Evolutionary conservation across 345 rosid species (phyloP).

Genomic region (Sonneratia caseolaris): DNA sequence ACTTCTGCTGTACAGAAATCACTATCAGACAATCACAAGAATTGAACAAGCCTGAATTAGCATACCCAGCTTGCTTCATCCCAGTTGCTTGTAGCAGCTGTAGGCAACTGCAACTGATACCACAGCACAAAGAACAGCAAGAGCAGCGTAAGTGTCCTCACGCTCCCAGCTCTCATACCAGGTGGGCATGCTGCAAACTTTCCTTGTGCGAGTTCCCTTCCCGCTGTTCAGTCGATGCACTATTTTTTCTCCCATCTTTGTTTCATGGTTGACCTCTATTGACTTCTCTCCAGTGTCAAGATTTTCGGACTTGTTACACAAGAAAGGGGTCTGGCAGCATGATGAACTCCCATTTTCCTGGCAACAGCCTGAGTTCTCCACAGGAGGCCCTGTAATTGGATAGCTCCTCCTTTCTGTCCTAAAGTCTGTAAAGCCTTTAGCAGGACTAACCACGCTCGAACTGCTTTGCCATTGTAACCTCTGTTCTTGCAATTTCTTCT

Average conservation of each 20-base stretch:
- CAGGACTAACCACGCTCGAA: slow-evolving; percentile 13
- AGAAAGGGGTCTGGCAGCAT: slow-evolving; percentile 33
- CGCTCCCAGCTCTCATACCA: slow-evolving; percentile 84
- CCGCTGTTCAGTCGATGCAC: slow-evolving; percentile 24
- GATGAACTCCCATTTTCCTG: slow-evolving; percentile 48
- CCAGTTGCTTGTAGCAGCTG: slow-evolving; percentile 49
- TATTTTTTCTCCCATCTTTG: slow-evolving; percentile 32
- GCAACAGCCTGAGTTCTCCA: slow-evolving; percentile 44
- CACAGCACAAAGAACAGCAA: slow-evolving; percentile 68
- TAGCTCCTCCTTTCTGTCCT: slow-evolving; percentile 11
- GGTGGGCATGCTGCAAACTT: slow-evolving; percentile 46
- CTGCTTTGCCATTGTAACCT: slow-evolving; percentile 42
- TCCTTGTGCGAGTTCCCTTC: slow-evolving; percentile 24
- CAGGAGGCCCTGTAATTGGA: slow-evolving; percentile 21
- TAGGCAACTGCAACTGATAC: slow-evolving; percentile 72
- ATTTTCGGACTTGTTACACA: slow-evolving; percentile 17
- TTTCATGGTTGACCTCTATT: slow-evolving; percentile 25
- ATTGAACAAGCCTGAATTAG: neutral
- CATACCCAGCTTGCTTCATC: neutral
- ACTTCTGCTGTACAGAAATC: neutral
- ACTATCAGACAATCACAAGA: neutral
- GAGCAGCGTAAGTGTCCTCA: slow-evolving; percentile 76
- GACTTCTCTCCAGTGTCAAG: slow-evolving; percentile 14
- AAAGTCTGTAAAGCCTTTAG: slow-evolving; percentile 16
- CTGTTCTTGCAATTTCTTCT: slow-evolving; percentile 43